Evolutionary conservation across 208 protist species (phyloP).

Genomic region (Leishmania gerbilli): DNA sequence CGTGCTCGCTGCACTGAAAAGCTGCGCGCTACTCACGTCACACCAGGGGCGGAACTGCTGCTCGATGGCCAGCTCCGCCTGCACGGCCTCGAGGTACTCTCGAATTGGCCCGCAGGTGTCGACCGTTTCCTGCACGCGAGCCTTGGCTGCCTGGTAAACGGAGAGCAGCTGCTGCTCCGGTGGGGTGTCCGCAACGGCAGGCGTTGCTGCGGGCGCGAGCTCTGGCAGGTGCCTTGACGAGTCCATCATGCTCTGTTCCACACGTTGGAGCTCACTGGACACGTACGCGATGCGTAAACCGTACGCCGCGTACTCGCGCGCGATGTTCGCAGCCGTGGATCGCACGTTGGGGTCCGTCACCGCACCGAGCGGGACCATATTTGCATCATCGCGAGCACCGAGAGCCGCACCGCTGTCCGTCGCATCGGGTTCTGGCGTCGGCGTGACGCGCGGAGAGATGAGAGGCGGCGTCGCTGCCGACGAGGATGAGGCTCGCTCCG

Average conservation of each 20-base stretch:
- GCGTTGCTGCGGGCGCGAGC: neutral
- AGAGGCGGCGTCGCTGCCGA: neutral
- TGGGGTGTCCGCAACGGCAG: neutral
- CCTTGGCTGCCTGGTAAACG: constrained; percentile 11
- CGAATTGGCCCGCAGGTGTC: constrained; percentile 11
- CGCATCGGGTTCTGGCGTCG: neutral
- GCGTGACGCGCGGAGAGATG: neutral
- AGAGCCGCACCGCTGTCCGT: neutral
- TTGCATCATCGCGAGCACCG: neutral
- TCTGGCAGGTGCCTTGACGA: neutral
- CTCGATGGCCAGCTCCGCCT: constrained; percentile 30
- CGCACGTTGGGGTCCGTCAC: constrained; percentile 24
- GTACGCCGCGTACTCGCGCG: constrained; percentile 30
- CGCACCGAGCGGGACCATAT: constrained; percentile 17
- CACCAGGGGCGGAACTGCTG: constrained; percentile 37
- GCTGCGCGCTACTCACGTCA: constrained; percentile 24
- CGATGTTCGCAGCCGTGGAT: constrained; percentile 8
- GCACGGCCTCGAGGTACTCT: constrained; percentile 42
- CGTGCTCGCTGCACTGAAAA: constrained; percentile 11
- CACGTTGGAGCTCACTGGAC: constrained; percentile 20
- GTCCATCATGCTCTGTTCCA: constrained; percentile 2
- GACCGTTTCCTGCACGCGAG: constrained; percentile 17
- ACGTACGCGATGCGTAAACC: constrained; percentile 22
- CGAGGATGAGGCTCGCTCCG: neutral
- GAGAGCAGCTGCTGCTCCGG: constrained; percentile 29